Base-by-base conservation (phyloP, 139 green algal species). In the Ulvella scutata region DNA sequence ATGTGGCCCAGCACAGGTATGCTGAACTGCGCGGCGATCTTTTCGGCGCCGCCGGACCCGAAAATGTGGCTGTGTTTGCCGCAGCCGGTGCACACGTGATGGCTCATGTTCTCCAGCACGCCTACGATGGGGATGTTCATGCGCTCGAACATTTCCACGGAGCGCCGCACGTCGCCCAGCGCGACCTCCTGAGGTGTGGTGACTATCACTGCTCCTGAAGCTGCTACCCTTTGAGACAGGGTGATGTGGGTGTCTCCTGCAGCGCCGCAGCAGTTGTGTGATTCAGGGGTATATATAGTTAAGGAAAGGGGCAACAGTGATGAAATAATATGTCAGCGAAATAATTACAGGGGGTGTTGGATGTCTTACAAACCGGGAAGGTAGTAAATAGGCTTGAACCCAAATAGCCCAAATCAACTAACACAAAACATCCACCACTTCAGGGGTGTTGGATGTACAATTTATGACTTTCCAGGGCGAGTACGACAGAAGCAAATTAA, bases 31-130 rank as follows among this genome's bases (percentile, higher is more conserved):
- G 82, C 60, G 0, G 89, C 90, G 35, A 81, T 85, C 9, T 40
- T 62, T 43, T 82, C 74, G 35, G 81, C 92, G 0, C 91, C 91
- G 23, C 89, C 92, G 9, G 84, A 17, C 6, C 93, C 93, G 83
- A 98, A 98, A 0, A 93, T 86, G 77, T 90, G 62, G n/a, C 87
- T 82, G 72, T 87, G 75, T 74, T 90, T 79, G 31, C 89, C 89
- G 78, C 92, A 97, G 29, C 73, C 76, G 35, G 60, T 74, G 74
- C 92, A 96, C 6, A 76, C 20, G 74, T 90, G 86, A 72, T 90
- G 85, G 60, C 77, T 87, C 92, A 97, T 97, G 83, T 96, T 96
- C 79, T 96, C 90, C 0, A 96, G 81, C 33, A 97, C 76, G 21
- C 92, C 92, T 37, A 96, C 74, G 33, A 97, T 77, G 0, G 88